These are phyloP conservation scores for Lactarius hatsudake DNA, from an alignment of 768 basidiomycete genomes.

Conservation along the genomic window DNA sequence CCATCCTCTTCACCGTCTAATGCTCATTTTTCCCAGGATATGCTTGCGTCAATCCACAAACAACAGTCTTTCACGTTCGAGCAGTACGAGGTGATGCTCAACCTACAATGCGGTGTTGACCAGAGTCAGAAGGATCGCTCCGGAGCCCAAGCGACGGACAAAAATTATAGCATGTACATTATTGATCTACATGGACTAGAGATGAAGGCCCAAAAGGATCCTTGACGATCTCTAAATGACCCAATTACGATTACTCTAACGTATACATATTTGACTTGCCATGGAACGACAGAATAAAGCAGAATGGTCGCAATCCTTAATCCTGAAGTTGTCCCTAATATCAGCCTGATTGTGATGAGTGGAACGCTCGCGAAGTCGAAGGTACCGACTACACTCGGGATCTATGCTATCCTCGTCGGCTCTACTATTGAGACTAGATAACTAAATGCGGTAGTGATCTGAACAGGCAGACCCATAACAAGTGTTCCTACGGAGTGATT, in stretches of 20 bases:
- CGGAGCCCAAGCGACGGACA: slow-evolving; percentile 53
- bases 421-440: not conserved
- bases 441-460: not conserved
- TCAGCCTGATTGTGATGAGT: too few relatives aligned
- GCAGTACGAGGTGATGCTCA: slow-evolving; percentile 89
- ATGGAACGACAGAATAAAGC: not conserved
- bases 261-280: slow-evolving; percentile 9
- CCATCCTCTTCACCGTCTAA: not conserved
- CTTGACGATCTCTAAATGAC: slow-evolving; percentile 11
- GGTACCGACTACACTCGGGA: too few relatives aligned
- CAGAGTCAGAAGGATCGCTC: slow-evolving; percentile 51
- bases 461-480: not conserved
- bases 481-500: not conserved
- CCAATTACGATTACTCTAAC: slow-evolving; percentile 1
- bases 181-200: slow-evolving; percentile 87
- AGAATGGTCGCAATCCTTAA: too few relatives aligned
- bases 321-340: not conserved
- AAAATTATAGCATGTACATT: slow-evolving; percentile 81
- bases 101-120: slow-evolving; percentile 84
- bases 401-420: too few relatives aligned
- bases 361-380: not conserved
- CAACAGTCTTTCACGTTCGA: slow-evolving; percentile 77
- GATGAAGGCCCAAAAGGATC: slow-evolving; percentile 46
- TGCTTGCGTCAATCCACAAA: slow-evolving; percentile 68
- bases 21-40: slow-evolving; percentile 46